These are phyloP conservation scores for Cercophora samala DNA, from an alignment of 495 filamentous ascomycete species.

Conservation along the genomic window DNA sequence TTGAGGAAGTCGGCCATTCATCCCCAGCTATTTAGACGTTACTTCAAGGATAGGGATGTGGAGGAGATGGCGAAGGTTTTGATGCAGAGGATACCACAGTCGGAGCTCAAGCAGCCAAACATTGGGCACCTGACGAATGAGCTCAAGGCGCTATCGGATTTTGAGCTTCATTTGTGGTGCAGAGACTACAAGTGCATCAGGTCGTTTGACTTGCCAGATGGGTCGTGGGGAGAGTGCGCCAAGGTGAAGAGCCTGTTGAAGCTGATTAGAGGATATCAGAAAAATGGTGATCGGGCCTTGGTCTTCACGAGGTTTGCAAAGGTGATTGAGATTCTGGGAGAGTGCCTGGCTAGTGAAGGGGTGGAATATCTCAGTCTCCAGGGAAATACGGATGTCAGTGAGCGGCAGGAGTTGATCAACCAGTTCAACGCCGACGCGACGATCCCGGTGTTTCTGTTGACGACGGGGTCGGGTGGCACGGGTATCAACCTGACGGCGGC, in stretches of 20 bases:
- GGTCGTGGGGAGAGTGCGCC: conserved; percentile 89
- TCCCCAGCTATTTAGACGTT: conserved; percentile 76
- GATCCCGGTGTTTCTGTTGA: conserved; percentile 89
- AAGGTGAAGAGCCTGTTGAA: conserved; percentile 76
- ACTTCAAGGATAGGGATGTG: conserved; percentile 71
- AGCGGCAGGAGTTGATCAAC: conserved; percentile 83
- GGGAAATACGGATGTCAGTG: conserved; percentile 76
- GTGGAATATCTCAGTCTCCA: conserved; percentile 79
- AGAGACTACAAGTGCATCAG: conserved; percentile 65
- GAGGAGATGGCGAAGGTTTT: conserved; percentile 73
- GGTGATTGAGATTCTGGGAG: conserved; percentile 84
- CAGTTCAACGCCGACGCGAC: conserved; percentile 70
- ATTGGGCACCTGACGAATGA: conserved; percentile 68
- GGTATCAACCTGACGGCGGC: conserved; percentile 93
- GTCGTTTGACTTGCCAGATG: conserved; percentile 64
- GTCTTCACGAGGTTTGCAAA: conserved; percentile 92
- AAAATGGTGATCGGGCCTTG: conserved; percentile 80
- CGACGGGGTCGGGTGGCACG: conserved; percentile 88
- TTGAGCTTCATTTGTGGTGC: conserved; percentile 78
- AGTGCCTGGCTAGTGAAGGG: conserved; percentile 68
- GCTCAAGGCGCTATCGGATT: conserved; percentile 70
- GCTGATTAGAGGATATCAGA: conserved; percentile 67
- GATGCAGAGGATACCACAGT: conserved; percentile 51
- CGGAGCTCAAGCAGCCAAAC: conserved; percentile 49
- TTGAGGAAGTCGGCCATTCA: conserved; percentile 92